phyloP scores from a whole-genome alignment of 2,329 filamentous ascomycete genomes.

The Diaporthe longicolla region DNA sequence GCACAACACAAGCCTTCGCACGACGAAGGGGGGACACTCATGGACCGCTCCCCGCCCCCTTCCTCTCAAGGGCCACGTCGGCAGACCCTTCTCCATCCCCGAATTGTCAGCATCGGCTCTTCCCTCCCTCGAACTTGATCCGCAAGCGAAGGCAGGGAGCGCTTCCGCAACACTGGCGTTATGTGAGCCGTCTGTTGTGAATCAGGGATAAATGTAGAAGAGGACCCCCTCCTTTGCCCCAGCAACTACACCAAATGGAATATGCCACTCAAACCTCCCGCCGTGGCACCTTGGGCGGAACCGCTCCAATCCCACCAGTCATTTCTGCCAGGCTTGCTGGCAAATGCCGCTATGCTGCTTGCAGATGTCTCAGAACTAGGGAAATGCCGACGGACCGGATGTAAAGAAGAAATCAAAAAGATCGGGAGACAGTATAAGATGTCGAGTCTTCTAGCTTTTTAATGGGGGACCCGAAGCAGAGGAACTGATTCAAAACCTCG shows the following conservation, averaged over 20 bases:
- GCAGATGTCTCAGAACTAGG: conserved; percentile 3
- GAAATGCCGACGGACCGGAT: neutral
- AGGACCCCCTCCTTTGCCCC: too few relatives aligned
- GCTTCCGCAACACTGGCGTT: neutral
- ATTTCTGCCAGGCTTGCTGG: neutral
- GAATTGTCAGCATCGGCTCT: neutral
- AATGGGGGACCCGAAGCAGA: conserved; percentile 4
- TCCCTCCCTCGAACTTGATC: neutral
- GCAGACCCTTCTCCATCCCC: neutral
- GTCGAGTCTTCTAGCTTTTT: neutral
- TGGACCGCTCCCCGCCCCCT: neutral
- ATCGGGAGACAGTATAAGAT: neutral
- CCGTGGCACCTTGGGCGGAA: neutral
- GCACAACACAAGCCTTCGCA: neutral
- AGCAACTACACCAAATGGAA: neutral
- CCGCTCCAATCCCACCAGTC: neutral
- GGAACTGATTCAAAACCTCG: neutral
- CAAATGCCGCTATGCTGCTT: conserved; percentile 8
- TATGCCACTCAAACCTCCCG: neutral
- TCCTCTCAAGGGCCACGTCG: neutral
- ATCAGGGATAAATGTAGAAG: neutral
- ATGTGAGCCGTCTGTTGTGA: neutral
- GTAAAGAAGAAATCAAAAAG: neutral
- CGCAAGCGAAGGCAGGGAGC: neutral
- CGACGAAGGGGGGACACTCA: neutral